phyloP scores from a whole-genome alignment of 345 rosid genomes.

The Chamaenerion angustifolium region DNA sequence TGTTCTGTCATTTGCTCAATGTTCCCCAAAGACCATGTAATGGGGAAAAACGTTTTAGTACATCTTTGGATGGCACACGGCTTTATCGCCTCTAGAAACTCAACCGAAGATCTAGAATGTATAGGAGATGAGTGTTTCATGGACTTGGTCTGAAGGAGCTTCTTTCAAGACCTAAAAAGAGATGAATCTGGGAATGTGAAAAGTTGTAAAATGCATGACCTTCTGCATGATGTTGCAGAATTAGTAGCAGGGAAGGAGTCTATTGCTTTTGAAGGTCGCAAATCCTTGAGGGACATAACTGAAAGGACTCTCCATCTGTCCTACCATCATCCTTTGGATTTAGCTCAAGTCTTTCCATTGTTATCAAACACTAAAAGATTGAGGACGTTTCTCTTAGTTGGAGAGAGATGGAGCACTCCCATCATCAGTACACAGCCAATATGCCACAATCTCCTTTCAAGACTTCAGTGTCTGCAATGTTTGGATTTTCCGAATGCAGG shows the following conservation, averaged over 20 bases:
- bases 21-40: constrained; percentile 10
- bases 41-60: constrained; percentile 1
- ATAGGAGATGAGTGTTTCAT: background rate
- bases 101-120: constrained; percentile 2
- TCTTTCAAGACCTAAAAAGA: constrained; percentile 10
- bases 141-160: constrained; percentile 7
- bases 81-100: background rate
- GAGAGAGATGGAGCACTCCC: no score
- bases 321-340: no score
- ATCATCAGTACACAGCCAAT: background rate
- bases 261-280: no score
- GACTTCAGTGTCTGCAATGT: background rate
- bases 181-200: constrained; percentile 6
- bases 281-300: no score
- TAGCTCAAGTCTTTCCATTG: no score
- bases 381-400: no score
- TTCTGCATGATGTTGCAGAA: no score
- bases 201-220: no score
- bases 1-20: constrained; percentile 20
- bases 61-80: constrained; percentile 18
- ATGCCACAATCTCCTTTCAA: constrained; percentile 1
- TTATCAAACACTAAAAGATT: no score
- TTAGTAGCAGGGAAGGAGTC: no score
- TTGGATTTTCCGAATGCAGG: constrained; percentile 3
- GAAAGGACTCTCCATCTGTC: no score